These are phyloP conservation scores for Pythium utonaiense DNA, from an alignment of 352 stramenopile species.

Conservation along the genomic window DNA sequence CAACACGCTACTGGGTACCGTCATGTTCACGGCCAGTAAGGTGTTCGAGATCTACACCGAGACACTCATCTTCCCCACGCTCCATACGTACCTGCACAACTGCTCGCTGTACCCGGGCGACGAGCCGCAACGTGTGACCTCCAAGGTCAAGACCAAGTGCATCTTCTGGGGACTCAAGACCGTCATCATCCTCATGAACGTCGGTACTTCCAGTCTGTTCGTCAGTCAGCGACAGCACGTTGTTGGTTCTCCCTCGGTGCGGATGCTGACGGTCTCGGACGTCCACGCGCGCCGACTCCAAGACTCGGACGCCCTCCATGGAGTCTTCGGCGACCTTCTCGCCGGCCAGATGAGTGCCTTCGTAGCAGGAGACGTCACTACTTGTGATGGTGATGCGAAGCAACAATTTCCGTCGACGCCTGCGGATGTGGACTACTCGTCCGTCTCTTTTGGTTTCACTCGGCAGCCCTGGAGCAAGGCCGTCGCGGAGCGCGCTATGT, in stretches of 20 bases:
- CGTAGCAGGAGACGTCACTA: neutral
- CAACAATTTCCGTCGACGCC: neutral
- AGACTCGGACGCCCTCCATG: neutral
- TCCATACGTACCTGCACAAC: conserved; percentile 60
- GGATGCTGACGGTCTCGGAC: neutral
- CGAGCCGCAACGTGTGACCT: conserved; percentile 45
- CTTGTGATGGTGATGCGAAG: neutral
- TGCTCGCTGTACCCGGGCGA: conserved; percentile 52
- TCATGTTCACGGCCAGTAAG: conserved; percentile 46
- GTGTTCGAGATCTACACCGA: conserved; percentile 58
- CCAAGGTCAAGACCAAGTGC: conserved; percentile 32
- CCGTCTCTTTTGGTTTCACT: neutral
- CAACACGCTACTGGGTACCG: conserved; percentile 46
- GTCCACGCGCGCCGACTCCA: conserved; percentile 2
- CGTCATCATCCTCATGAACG: conserved; percentile 64
- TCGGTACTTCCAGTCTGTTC: conserved; percentile 54
- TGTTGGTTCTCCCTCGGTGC: neutral
- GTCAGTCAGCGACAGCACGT: conserved; percentile 32
- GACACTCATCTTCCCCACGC: conserved; percentile 54
- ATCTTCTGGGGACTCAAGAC: conserved; percentile 64
- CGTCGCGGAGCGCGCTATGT: neutral
- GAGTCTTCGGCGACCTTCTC: neutral
- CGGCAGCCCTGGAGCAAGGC: neutral
- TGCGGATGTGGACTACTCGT: neutral
- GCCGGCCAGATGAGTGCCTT: neutral